phyloP scores from a whole-genome alignment of 345 rosid species.

The Pistacia atlantica region DNA sequence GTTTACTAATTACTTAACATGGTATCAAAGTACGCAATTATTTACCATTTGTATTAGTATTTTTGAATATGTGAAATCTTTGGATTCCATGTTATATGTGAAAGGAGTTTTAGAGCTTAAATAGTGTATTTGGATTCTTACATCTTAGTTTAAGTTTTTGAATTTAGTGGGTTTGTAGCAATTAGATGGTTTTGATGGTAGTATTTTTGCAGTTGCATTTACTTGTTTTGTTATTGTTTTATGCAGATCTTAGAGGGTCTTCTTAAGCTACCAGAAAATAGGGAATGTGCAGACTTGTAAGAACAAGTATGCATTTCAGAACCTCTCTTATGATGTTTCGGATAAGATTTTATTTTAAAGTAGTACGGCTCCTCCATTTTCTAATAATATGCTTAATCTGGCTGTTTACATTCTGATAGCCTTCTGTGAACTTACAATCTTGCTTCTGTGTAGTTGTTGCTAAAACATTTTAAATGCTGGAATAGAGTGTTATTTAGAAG shows the following conservation, averaged over 20 bases:
- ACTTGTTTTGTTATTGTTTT: neutral
- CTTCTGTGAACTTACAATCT: neutral
- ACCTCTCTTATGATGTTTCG: neutral
- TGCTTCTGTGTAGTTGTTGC: neutral
- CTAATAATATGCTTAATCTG: neutral
- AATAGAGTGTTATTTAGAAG: neutral
- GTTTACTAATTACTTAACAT: too few species aligned
- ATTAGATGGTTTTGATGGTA: neutral
- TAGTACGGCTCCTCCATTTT: neutral
- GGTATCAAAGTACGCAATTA: too few species aligned
- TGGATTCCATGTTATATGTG: neutral
- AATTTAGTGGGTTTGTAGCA: neutral
- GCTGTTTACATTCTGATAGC: neutral
- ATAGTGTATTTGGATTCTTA: neutral
- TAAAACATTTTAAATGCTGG: neutral
- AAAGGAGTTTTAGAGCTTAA: neutral
- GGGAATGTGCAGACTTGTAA: slow-evolving; percentile 66
- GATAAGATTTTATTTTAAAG: neutral
- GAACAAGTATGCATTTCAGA: slow-evolving; percentile 39
- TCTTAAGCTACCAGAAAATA: slow-evolving; percentile 53
- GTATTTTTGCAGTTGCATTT: neutral
- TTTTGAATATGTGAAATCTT: too few species aligned
- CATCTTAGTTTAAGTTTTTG: neutral
- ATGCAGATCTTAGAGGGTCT: slow-evolving; percentile 59
- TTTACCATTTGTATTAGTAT: too few species aligned